Conservation (phyloP, 2,329 filamentous ascomycete genomes). For the Herpotrichia juniperi region DNA sequence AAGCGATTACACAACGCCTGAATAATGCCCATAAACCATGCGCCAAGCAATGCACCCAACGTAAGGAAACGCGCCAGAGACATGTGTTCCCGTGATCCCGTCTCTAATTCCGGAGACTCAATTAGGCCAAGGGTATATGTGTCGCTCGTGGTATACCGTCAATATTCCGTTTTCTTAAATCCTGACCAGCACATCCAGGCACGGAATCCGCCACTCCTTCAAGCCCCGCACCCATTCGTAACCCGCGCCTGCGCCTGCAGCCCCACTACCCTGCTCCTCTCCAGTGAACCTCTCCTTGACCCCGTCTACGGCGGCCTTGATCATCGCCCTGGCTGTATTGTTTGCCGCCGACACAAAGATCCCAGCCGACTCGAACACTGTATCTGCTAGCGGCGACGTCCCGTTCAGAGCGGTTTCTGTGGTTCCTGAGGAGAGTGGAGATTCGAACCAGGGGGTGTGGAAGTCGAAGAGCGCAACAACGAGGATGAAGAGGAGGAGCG, state of each 20-base stretch:
- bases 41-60: slow-evolving; percentile 12
- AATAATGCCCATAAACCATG: slow-evolving; percentile 26
- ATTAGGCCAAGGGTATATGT: slow-evolving; percentile 14
- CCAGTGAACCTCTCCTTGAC: slow-evolving; percentile 34
- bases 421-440: slow-evolving; percentile 56
- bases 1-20: slow-evolving; percentile 17
- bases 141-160: neutral
- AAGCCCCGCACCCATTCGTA: slow-evolving; percentile 82
- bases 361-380: slow-evolving; percentile 65
- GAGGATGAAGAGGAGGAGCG: slow-evolving; percentile 90
- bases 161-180: slow-evolving; percentile 57
- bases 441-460: slow-evolving; percentile 88
- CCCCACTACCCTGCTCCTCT: slow-evolving; percentile 68
- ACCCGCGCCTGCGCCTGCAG: slow-evolving; percentile 66
- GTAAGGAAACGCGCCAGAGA: neutral
- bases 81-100: neutral
- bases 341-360: slow-evolving; percentile 71
- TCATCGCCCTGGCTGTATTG: slow-evolving; percentile 46
- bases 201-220: slow-evolving; percentile 89
- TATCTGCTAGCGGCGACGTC: slow-evolving; percentile 59
- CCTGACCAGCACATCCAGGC: slow-evolving; percentile 84
- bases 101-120: neutral
- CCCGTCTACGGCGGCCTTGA: slow-evolving; percentile 35
- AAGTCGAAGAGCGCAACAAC: slow-evolving; percentile 97
- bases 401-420: slow-evolving; percentile 38